phyloP scores from a whole-genome alignment of 768 basidiomycete genomes.

The Lyophyllum shimeji region DNA sequence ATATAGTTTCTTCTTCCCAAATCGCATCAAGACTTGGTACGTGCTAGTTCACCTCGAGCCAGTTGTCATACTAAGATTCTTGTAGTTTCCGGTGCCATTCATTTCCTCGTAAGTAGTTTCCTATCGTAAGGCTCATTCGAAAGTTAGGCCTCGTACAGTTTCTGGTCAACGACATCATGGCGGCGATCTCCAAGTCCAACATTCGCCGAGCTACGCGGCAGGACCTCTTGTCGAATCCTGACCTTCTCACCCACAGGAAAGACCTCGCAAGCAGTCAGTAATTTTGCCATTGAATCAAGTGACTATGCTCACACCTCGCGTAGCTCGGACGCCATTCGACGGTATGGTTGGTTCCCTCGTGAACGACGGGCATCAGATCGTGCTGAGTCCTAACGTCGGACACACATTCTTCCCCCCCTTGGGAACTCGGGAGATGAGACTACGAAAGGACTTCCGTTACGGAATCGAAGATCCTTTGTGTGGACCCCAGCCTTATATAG shows the following conservation, averaged over 20 bases:
- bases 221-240: neutral
- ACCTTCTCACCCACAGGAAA: neutral
- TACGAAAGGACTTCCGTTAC: neutral
- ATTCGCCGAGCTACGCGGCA: neutral
- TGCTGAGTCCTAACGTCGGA: neutral
- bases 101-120: too few relatives aligned
- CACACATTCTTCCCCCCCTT: neutral
- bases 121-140: too few relatives aligned
- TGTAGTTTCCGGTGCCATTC: too few relatives aligned
- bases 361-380: neutral
- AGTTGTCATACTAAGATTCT: too few relatives aligned
- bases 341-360: neutral
- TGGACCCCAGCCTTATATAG: neutral
- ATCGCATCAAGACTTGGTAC: too few relatives aligned
- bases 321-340: neutral
- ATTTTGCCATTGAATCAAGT: neutral
- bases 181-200: neutral
- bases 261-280: neutral
- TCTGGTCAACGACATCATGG: neutral
- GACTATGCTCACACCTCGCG: neutral
- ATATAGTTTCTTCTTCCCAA: too few relatives aligned
- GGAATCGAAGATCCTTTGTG: neutral
- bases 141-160: too few relatives aligned
- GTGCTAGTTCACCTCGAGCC: too few relatives aligned
- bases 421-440: neutral